phyloP scores from a whole-genome alignment of 2,329 filamentous ascomycete species.

The Aspergillus sp. region DNA sequence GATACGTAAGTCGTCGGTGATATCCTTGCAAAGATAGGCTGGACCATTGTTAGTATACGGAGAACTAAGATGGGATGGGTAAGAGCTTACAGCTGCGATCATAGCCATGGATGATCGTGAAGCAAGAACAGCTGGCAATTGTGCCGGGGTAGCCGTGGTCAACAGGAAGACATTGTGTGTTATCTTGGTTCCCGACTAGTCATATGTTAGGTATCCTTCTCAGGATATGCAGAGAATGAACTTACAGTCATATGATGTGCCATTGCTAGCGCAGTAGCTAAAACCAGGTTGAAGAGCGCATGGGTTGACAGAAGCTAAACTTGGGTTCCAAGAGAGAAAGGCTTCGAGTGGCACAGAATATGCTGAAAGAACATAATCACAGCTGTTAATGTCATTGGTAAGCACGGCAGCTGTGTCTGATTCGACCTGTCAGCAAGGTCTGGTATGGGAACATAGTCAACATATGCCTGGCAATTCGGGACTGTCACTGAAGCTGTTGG shows the following conservation, averaged over 20 bases:
- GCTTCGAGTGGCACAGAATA: slow-evolving; percentile 7
- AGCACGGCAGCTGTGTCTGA: neutral
- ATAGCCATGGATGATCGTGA: too few species aligned
- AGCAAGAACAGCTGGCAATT: too few species aligned
- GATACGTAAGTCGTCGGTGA: too few species aligned
- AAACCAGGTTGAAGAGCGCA: slow-evolving; percentile 3
- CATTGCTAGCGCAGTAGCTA: slow-evolving; percentile 5
- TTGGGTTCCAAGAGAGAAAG: slow-evolving; percentile 13
- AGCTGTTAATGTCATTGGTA: slow-evolving; percentile 7
- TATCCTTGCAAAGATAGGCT: too few species aligned
- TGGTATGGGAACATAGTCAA: neutral
- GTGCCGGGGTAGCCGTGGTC: too few species aligned
- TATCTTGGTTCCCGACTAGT: too few species aligned
- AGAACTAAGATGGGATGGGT: too few species aligned
- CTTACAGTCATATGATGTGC: neutral
- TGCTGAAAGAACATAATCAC: slow-evolving; percentile 6
- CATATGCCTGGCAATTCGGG: slow-evolving; percentile 1
- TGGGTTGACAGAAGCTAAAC: slow-evolving; percentile 7
- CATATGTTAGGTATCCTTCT: too few species aligned
- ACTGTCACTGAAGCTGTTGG: slow-evolving; percentile 4
- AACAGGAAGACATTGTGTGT: too few species aligned
- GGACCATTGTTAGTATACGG: too few species aligned
- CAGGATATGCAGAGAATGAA: too few species aligned
- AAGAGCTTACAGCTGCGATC: too few species aligned
- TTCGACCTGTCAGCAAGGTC: neutral